These are phyloP conservation scores for Annulohypoxylon maeteangense DNA, from an alignment of 495 filamentous ascomycete species.

Conservation along the genomic window DNA sequence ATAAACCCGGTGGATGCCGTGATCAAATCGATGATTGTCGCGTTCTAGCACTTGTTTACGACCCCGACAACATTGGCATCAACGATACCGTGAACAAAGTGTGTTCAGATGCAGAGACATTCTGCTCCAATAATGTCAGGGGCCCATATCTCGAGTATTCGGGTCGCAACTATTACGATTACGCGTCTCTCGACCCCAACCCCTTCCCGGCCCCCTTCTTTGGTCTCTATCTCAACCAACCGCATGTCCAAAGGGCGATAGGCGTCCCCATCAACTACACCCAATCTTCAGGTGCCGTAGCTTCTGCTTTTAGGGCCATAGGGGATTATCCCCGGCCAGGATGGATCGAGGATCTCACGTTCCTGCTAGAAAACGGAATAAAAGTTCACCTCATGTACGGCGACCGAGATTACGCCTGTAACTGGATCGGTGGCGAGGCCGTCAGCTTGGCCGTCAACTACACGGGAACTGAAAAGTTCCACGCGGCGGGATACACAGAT, in stretches of 20 bases:
- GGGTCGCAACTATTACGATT: constrained; percentile 70
- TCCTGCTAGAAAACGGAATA: constrained; percentile 64
- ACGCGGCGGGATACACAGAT: constrained; percentile 65
- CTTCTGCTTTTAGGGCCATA: constrained; percentile 62
- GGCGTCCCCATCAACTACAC: constrained; percentile 76
- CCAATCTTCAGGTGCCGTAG: constrained; percentile 62
- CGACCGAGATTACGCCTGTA: constrained; percentile 70
- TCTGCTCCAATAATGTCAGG: constrained; percentile 59
- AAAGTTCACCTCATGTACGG: constrained; percentile 76
- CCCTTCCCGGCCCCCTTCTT: constrained; percentile 68
- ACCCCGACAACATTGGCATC: constrained; percentile 60
- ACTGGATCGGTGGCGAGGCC: constrained; percentile 72
- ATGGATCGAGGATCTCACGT: constrained; percentile 60
- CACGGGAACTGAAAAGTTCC: constrained; percentile 57
- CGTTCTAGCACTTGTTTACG: constrained; percentile 51
- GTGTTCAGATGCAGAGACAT: constrained; percentile 53
- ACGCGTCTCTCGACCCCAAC: constrained; percentile 59
- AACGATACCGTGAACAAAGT: constrained; percentile 61
- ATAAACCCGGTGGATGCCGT: constrained; percentile 59
- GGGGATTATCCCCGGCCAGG: constrained; percentile 63
- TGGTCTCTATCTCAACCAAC: constrained; percentile 69
- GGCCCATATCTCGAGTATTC: constrained; percentile 56
- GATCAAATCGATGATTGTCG: constrained; percentile 63
- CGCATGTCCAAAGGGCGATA: constrained; percentile 70
- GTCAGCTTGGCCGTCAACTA: constrained; percentile 66